Conservation (phyloP, 805 yeast genomes). For the Candida koratica region DNA sequence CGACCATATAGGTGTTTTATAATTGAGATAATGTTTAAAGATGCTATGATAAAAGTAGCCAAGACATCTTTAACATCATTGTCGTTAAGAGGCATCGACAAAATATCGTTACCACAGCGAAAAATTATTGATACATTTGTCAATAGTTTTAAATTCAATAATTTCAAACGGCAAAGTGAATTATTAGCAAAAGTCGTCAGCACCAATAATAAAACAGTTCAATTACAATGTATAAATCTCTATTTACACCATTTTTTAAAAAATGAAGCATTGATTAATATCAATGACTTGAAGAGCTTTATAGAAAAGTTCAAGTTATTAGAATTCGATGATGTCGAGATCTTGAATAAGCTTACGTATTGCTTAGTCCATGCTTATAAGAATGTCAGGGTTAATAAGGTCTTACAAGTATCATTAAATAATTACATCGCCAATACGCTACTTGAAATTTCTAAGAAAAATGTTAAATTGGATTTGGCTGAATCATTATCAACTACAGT, state of each 20-base stretch:
- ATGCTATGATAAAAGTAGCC: slow-evolving; percentile 5
- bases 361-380: slow-evolving; percentile 11
- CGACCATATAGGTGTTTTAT: background rate
- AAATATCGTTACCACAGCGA: background rate
- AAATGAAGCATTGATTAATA: slow-evolving; percentile 10
- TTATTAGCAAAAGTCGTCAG: background rate
- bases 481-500: background rate
- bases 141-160: slow-evolving; percentile 3
- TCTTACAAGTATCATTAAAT: background rate
- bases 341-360: slow-evolving; percentile 1
- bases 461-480: background rate
- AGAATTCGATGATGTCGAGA: background rate
- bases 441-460: background rate
- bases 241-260: slow-evolving; percentile 9
- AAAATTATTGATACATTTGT: slow-evolving; percentile 3
- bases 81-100: background rate
- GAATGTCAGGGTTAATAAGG: slow-evolving; percentile 3
- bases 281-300: slow-evolving; percentile 9
- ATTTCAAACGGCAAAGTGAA: slow-evolving; percentile 3
- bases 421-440: slow-evolving; percentile 3
- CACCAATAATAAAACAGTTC: slow-evolving; percentile 3
- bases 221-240: slow-evolving; percentile 12
- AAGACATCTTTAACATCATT: background rate
- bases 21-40: background rate
- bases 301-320: slow-evolving; percentile 5